phyloP scores from a whole-genome alignment of 345 rosid genomes.

The Triadica sebifera region DNA sequence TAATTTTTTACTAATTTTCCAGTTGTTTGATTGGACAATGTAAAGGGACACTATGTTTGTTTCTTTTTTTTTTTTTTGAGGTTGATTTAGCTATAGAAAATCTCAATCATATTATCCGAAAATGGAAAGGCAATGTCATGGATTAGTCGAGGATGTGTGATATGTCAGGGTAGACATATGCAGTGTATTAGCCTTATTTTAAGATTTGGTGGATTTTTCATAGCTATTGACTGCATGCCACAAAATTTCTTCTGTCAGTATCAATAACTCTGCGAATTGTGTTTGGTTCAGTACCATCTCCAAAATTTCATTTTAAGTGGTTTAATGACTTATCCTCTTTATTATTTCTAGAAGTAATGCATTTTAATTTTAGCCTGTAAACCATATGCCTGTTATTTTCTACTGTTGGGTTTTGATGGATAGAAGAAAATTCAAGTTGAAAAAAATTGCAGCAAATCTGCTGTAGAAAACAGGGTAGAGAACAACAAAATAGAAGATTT shows the following conservation, averaged over 20 bases:
- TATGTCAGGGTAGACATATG: conserved; percentile 32
- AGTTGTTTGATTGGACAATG: conserved; percentile 9
- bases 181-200: background rate
- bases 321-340: background rate
- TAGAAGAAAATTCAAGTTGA: too few relatives aligned
- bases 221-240: background rate
- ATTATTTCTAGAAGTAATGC: background rate
- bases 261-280: conserved; percentile 3
- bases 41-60: background rate
- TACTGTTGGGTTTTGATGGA: too few relatives aligned
- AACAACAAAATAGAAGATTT: too few relatives aligned
- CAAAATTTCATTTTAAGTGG: background rate
- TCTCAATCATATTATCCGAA: conserved; percentile 44
- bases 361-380: background rate
- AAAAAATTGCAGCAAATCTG: too few relatives aligned
- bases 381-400: background rate
- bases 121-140: conserved; percentile 70
- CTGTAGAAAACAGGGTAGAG: too few relatives aligned
- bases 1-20: background rate
- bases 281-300: background rate
- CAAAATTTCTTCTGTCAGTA: conserved; percentile 2
- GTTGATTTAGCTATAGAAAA: conserved; percentile 47
- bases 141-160: conserved; percentile 78
- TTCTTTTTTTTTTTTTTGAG: conserved; percentile 29
- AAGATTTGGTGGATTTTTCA: conserved; percentile 5